Evolutionary conservation across 2,329 filamentous ascomycete species (phyloP), one percentile per base, ranked within the genome.

Genomic region (Cladosporium oxysporum): DNA sequence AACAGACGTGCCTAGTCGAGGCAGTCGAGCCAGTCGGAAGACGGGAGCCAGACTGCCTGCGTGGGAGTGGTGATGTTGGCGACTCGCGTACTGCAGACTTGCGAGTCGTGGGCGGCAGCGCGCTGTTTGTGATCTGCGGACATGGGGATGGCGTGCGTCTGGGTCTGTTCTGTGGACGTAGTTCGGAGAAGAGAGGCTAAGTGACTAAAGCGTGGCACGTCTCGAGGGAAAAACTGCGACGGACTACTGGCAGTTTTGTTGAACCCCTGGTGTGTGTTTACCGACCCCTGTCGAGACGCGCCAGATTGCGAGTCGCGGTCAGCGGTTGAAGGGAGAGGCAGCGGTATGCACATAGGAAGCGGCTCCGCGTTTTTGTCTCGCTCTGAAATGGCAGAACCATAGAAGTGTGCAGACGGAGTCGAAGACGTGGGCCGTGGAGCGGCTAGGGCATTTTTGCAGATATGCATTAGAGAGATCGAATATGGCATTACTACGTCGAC

Each of bases 201-300:
- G 28, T 21, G 7, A 63, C 50, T 33, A 35, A 16, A 35, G 3
- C 33, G 35, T 28, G 21, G 44, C 60, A 53, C 50, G 61, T 21
- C 26, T 44, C 18, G 12, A 47, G 61, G 31, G n/a, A 63, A 37
- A 83, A 0, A 21, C 8, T 47, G 41, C 41, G 41, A 11, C 41
- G 41, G n/a, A 47, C 41, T 47, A 47, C 41, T 93, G 14, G 87
- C 23, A 88, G 0, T 93, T 96, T 63, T 99, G 90, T 75, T 99
- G 73, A 99, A 98, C 3, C 87, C 89, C 61, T 63, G 35, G 50
- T 53, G 18, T 63, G 57, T 63, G 61, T 63, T 63, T 49, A 57
- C 28, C 21, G 26, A 29, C 61, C 61, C 61, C 61, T 63, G 61
- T 41, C 61, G 10, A 57, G 49, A 47, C 61, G 61, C 61, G 61